phyloP scores from a whole-genome alignment of 192 early-diverging fungal species.

The Spinellus fusiger region DNA sequence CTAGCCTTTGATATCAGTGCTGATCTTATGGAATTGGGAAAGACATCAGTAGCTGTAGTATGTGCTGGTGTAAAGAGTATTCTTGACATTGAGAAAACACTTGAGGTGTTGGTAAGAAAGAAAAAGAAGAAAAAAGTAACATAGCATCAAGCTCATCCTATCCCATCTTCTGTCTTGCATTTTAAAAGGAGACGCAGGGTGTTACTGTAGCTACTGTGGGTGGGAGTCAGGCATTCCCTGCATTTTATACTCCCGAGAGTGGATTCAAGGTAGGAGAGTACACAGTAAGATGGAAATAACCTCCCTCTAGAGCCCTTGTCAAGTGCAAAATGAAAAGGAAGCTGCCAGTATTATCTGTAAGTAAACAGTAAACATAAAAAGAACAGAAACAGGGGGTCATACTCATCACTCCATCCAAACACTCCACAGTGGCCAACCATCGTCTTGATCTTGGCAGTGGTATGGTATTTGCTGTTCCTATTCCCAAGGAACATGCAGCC shows the following conservation, averaged over 20 bases:
- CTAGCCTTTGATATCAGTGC: constrained; percentile 82
- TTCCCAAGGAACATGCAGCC: constrained; percentile 62
- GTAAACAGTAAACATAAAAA: too few relatives aligned
- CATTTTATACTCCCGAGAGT: constrained; percentile 81
- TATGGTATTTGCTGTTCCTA: constrained; percentile 85
- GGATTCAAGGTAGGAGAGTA: constrained; percentile 48
- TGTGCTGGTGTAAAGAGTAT: constrained; percentile 98
- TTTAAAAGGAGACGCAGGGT: constrained; percentile 77
- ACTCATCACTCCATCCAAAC: neutral
- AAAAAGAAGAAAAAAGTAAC: neutral
- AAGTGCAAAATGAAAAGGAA: constrained; percentile 30
- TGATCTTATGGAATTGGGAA: constrained; percentile 86
- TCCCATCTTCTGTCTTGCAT: neutral
- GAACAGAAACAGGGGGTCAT: too few relatives aligned
- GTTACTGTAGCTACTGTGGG: constrained; percentile 84
- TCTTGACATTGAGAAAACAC: constrained; percentile 84
- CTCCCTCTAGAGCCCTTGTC: constrained; percentile 33
- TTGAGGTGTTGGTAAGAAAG: constrained; percentile 66
- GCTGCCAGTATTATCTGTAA: constrained; percentile 37
- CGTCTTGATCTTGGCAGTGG: constrained; percentile 69
- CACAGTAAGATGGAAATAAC: neutral
- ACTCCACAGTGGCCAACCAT: constrained; percentile 45
- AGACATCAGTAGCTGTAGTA: constrained; percentile 90
- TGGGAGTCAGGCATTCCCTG: constrained; percentile 64
- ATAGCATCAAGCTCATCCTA: neutral